Evolutionary conservation across 2,329 filamentous ascomycete genomes (phyloP).

Genomic region (Aureobasidium musti): DNA sequence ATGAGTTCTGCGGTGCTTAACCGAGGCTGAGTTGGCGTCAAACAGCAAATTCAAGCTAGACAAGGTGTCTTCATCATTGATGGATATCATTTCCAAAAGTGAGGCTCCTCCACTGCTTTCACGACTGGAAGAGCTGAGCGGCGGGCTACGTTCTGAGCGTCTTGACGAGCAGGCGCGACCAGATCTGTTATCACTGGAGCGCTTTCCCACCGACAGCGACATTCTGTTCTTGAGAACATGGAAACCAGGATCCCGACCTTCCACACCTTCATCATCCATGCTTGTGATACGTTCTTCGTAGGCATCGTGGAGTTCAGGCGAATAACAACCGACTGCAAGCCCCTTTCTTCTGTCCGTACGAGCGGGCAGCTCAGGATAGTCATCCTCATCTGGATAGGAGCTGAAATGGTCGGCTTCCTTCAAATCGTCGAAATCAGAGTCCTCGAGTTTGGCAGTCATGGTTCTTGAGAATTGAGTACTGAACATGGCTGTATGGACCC

Average conservation of each 20-base stretch:
- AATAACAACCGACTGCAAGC: background rate
- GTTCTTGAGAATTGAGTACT: background rate
- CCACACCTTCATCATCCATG: background rate
- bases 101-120: slow-evolving; percentile 1
- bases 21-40: background rate
- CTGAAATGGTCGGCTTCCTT: background rate
- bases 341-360: background rate
- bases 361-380: background rate
- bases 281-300: background rate
- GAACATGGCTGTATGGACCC: slow-evolving; percentile 4
- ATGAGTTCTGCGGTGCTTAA: background rate
- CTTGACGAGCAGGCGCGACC: background rate
- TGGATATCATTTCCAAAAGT: background rate
- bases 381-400: background rate
- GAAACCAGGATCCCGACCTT: background rate
- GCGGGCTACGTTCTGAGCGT: background rate
- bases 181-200: background rate
- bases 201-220: background rate
- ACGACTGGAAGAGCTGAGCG: background rate
- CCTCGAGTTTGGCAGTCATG: background rate
- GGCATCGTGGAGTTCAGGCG: background rate
- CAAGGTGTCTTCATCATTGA: background rate
- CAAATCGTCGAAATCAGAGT: background rate
- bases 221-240: background rate
- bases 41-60: background rate